Conservation (phyloP, 1,139 yeast species). For the Nakaseomyces nivariensis region DNA sequence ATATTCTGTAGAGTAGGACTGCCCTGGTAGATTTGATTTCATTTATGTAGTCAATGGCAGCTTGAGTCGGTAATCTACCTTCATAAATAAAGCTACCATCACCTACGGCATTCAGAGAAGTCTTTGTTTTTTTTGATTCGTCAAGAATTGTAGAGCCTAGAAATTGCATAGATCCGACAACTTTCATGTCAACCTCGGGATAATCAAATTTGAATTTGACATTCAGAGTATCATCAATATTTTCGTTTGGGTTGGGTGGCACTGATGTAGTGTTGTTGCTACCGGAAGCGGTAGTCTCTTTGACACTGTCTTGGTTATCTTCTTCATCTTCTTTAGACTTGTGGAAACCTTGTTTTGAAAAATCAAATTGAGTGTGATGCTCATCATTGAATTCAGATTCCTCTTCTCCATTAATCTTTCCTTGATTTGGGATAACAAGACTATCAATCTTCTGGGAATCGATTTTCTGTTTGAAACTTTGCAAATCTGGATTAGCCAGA, state of each 20-base stretch:
- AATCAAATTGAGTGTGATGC: not conserved
- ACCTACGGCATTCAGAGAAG: slow-evolving; percentile 13
- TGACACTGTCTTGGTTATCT: not conserved
- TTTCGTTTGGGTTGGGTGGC: not conserved
- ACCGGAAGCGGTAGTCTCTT: not conserved
- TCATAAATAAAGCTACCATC: slow-evolving; percentile 19
- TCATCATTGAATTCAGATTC: not conserved
- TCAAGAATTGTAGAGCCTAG: slow-evolving; percentile 5
- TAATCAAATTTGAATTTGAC: not conserved
- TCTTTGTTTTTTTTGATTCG: not conserved
- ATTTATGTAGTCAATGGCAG: slow-evolving; percentile 17
- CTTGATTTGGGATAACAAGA: slow-evolving; percentile 45
- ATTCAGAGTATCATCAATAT: not conserved
- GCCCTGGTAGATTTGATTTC: slow-evolving; percentile 16
- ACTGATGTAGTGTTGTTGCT: not conserved
- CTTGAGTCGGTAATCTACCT: slow-evolving; percentile 18
- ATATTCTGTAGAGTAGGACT: slow-evolving; percentile 15
- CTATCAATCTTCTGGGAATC: slow-evolving; percentile 56
- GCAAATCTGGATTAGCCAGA: slow-evolving; percentile 61
- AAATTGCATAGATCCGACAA: slow-evolving; percentile 1
- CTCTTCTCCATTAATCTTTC: not conserved
- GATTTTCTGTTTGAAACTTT: slow-evolving; percentile 61
- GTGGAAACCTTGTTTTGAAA: not conserved
- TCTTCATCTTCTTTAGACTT: not conserved
- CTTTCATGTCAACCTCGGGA: not conserved